Percentiles rank a stretch among this genome's conserved stretches.
These are phyloP conservation scores for Brassica balearica DNA, from an alignment of 441 rosid genomes.

Conservation along the genomic window DNA sequence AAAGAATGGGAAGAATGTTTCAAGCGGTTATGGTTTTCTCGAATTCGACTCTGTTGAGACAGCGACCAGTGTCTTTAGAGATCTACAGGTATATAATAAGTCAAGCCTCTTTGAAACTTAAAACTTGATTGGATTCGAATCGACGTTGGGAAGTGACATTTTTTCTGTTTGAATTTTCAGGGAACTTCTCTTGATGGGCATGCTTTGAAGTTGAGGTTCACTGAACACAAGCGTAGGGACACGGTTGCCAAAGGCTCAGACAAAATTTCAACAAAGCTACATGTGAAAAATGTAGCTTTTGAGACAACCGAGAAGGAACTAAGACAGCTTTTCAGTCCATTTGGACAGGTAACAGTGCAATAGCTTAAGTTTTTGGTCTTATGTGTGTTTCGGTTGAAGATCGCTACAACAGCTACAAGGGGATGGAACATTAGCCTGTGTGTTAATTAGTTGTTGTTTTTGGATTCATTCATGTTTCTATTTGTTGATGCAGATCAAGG, in stretches of 20 bases:
- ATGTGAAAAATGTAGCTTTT: conserved; percentile 86
- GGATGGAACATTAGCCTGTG: too few relatives aligned
- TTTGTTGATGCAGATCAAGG: conserved; percentile 69
- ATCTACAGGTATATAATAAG: conserved; percentile 66
- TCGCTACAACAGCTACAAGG: too few relatives aligned
- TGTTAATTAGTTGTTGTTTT: too few relatives aligned
- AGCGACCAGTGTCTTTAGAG: conserved; percentile 65
- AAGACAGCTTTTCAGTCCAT: conserved; percentile 85
- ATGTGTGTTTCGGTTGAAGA: background rate
- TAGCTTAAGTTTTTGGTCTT: conserved; percentile 4
- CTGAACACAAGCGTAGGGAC: conserved; percentile 77
- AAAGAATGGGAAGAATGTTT: conserved; percentile 81
- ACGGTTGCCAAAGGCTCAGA: conserved; percentile 54
- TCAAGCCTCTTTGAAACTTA: conserved; percentile 9
- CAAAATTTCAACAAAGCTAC: conserved; percentile 73
- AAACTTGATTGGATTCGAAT: conserved; percentile 14
- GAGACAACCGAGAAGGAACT: conserved; percentile 94
- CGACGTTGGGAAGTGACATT: conserved; percentile 6
- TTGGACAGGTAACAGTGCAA: conserved; percentile 69
- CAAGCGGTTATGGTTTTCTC: conserved; percentile 91
- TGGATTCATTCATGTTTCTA: conserved; percentile 4
- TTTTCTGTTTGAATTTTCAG: conserved; percentile 44
- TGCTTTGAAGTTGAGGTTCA: conserved; percentile 79
- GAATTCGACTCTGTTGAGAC: conserved; percentile 89
- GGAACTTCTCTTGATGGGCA: conserved; percentile 91